Base-by-base conservation (phyloP, 805 yeast species). In the Zygosaccharomyces pseudorouxii region DNA sequence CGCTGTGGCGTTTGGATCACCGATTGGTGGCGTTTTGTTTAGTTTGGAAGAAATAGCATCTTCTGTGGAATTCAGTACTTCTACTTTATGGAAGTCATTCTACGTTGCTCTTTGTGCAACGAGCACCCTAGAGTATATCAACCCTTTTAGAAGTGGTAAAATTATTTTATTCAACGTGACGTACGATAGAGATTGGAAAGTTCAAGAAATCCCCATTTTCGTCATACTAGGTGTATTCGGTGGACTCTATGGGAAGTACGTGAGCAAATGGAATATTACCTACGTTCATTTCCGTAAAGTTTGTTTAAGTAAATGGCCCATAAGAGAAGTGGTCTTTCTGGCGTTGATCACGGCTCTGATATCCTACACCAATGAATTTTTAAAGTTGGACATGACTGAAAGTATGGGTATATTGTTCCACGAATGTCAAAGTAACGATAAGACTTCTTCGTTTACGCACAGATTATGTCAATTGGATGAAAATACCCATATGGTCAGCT, bases 1-100 rank as follows among this genome's bases (percentile, higher is more conserved):
- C 7, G 98, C 98, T 0, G 98, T 93, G 7, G 99, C 98, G 0
- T 93, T 93, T 72, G 98, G 96, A 0, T 80, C 90, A 10, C 99
- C 99, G 0, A 89, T 92, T 71, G 96, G 96, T 22, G 99, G 99
- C 12, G 98, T 93, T 1, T 68, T 93, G 35, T 93, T 95, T 65
- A 82, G 95, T 10, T 77, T 93, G 50, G 99, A 93, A 64, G 99
- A 93, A 58, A 89, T 93, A 27, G 63, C 71, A 0, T 60, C 71
- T n/a, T 79, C 93, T 0, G 74, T 83, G 28, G 77, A 78, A 36
- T 84, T 89, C 63, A 85, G 81, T 55, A 70, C 89, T 12, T 75
- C 85, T 3, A 86, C 96, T 1, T 76, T 95, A 65, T 88, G 96
- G 95, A 86, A 89, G 59, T 80, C 93, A 1, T 93, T 90, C 61